Evolutionary conservation across 306 rosid genomes (phyloP).

Genomic region (Prosopis cineraria): DNA sequence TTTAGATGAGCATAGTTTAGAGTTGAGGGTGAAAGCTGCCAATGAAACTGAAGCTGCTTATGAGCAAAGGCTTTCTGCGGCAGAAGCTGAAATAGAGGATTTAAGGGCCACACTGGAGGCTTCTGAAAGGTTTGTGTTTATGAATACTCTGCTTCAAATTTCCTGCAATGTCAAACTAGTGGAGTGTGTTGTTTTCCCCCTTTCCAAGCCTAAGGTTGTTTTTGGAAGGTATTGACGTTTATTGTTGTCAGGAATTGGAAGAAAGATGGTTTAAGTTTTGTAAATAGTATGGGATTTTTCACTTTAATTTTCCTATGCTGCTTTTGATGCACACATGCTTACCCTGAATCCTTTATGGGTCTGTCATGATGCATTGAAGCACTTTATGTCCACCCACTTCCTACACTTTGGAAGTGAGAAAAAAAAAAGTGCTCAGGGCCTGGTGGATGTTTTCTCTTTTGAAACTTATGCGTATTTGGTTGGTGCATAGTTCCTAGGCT

Average conservation of each 20-base stretch:
- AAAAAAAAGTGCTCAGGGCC: background rate
- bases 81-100: constrained; percentile 83
- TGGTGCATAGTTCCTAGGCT: background rate
- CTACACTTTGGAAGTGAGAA: background rate
- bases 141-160: constrained; percentile 25
- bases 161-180: constrained; percentile 27
- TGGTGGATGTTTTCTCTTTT: background rate
- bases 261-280: background rate
- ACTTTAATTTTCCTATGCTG: constrained; percentile 10
- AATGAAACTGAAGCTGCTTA: constrained; percentile 96
- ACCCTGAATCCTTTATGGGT: background rate
- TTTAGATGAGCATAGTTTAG: constrained; percentile 89
- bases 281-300: background rate
- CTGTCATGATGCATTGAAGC: background rate
- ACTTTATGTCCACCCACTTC: background rate
- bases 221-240: constrained; percentile 19
- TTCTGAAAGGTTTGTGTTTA: constrained; percentile 69
- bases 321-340: constrained; percentile 3
- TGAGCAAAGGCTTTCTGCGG: constrained; percentile 80
- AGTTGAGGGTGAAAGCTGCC: constrained; percentile 94
- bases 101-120: constrained; percentile 70
- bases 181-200: constrained; percentile 10
- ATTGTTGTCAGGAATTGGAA: constrained; percentile 22
- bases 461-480: background rate
- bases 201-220: constrained; percentile 24